These are phyloP conservation scores for Lepidopterella palustris DNA, from an alignment of 495 filamentous ascomycete genomes.

Conservation along the genomic window DNA sequence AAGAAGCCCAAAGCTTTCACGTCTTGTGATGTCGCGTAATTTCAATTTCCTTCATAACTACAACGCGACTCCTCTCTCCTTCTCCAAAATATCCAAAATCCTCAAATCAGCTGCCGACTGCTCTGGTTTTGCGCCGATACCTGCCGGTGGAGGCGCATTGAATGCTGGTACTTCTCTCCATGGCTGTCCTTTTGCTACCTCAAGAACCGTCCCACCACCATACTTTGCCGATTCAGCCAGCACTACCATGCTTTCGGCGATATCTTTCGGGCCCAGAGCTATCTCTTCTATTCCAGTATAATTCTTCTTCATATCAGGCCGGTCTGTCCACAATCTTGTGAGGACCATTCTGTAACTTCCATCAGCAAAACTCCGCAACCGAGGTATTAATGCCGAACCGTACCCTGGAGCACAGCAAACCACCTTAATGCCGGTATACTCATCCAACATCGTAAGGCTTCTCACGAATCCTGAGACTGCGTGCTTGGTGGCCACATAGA, in stretches of 20 bases:
- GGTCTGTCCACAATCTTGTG: slow-evolving; percentile 19
- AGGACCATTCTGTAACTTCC: slow-evolving; percentile 9
- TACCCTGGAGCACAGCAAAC: slow-evolving; percentile 25
- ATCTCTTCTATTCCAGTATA: not conserved
- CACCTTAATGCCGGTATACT: slow-evolving; percentile 23
- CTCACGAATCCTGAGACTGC: slow-evolving; percentile 34
- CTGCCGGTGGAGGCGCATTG: slow-evolving; percentile 1
- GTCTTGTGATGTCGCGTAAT: not conserved
- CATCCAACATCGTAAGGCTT: slow-evolving; percentile 27
- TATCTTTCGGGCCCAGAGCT: not conserved
- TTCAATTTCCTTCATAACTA: not conserved
- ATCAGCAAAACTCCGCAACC: not conserved
- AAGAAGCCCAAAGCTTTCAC: not conserved
- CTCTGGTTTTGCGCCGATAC: not conserved
- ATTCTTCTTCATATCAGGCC: slow-evolving; percentile 7
- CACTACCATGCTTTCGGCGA: not conserved
- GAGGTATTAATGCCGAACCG: not conserved
- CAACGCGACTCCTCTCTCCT: slow-evolving; percentile 1
- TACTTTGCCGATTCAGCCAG: not conserved
- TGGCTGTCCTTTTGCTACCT: slow-evolving; percentile 1
- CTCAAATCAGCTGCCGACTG: not conserved
- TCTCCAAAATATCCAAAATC: not conserved
- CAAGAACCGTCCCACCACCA: not conserved
- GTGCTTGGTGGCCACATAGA: slow-evolving; percentile 36
- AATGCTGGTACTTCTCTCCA: slow-evolving; percentile 2